Conservation (phyloP, 2,329 filamentous ascomycete species). For the Dichotomopilus funicola region DNA sequence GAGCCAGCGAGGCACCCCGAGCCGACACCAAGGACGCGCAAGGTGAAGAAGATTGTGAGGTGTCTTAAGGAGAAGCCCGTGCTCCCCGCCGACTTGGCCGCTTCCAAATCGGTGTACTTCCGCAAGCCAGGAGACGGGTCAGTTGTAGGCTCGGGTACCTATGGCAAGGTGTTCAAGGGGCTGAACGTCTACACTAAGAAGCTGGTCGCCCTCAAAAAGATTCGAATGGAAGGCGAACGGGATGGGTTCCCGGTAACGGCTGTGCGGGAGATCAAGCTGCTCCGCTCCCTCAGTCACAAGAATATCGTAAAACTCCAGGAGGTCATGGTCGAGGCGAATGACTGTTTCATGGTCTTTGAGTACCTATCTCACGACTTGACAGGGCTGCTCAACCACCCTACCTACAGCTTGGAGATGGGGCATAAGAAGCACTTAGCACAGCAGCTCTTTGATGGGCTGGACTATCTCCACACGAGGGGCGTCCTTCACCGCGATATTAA, state of each 20-base stretch:
- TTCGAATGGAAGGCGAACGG: slow-evolving; percentile 87
- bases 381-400: slow-evolving; percentile 88
- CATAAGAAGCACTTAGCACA: slow-evolving; percentile 91
- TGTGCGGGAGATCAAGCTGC: slow-evolving; percentile 81
- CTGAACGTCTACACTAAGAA: slow-evolving; percentile 84
- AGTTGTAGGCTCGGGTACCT: slow-evolving; percentile 90
- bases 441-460: slow-evolving; percentile 88
- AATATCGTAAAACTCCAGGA: slow-evolving; percentile 81
- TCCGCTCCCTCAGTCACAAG: slow-evolving; percentile 76
- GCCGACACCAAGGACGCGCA: slow-evolving; percentile 47
- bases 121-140: slow-evolving; percentile 96
- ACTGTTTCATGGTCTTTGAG: slow-evolving; percentile 99
- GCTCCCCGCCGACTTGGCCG: slow-evolving; percentile 63
- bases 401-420: slow-evolving; percentile 73
- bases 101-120: slow-evolving; percentile 86
- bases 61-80: slow-evolving; percentile 65
- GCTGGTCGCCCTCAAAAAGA: slow-evolving; percentile 79
- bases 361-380: slow-evolving; percentile 96
- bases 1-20: slow-evolving; percentile 31
- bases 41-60: slow-evolving; percentile 61
- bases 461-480: slow-evolving; percentile 88
- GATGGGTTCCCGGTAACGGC: slow-evolving; percentile 90
- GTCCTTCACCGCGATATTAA: slow-evolving; percentile 97
- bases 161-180: slow-evolving; percentile 94
- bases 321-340: slow-evolving; percentile 97